Conservation (phyloP, 306 rosid genomes). For the Oxytropis ochrocephala region DNA sequence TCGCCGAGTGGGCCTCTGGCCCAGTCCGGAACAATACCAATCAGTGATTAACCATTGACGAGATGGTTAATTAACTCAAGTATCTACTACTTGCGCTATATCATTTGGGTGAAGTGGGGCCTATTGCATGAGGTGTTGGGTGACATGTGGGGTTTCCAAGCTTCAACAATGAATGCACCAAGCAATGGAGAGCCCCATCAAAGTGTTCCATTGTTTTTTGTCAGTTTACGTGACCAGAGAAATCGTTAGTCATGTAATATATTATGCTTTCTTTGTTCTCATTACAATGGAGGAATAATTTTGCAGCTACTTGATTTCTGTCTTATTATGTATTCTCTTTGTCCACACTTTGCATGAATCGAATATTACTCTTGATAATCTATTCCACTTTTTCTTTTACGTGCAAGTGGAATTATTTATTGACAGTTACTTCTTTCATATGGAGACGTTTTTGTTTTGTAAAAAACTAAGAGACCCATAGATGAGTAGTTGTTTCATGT, state of each 20-base stretch:
- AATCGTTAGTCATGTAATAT: not conserved
- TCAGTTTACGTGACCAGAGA: not conserved
- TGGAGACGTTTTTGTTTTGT: too few species aligned
- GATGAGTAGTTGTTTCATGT: too few species aligned
- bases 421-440: not conserved
- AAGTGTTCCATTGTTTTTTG: slow-evolving; percentile 20
- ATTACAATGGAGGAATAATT: not conserved
- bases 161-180: not conserved
- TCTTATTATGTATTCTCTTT: not conserved
- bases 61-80: too few species aligned
- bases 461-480: too few species aligned
- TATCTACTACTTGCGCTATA: too few species aligned
- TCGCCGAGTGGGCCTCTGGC: too few species aligned
- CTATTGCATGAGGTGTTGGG: not conserved
- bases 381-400: not conserved
- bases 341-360: not conserved
- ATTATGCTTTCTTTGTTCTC: not conserved
- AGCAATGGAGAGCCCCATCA: not conserved
- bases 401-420: not conserved
- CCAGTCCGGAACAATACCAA: too few species aligned
- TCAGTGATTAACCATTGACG: too few species aligned
- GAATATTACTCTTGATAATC: not conserved
- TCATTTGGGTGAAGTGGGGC: not conserved
- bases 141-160: slow-evolving; percentile 13
- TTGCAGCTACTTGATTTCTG: slow-evolving; percentile 1